Evolutionary conservation across 495 filamentous ascomycete genomes (phyloP).

Genomic region (Chlorociboria aeruginascens): DNA sequence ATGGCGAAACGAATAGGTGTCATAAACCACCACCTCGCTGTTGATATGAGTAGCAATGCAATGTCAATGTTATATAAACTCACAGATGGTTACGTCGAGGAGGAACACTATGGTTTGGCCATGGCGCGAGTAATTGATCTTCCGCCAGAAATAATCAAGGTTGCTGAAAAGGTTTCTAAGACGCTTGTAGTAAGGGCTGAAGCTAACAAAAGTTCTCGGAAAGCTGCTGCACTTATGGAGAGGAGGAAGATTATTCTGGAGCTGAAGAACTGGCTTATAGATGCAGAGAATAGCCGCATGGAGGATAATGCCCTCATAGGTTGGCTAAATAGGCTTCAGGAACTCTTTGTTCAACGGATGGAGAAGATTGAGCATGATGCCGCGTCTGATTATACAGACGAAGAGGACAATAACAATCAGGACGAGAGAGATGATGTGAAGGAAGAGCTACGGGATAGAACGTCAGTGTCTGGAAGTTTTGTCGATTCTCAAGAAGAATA

Average conservation of each 20-base stretch:
- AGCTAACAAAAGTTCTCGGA: slow-evolving; percentile 41
- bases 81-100: slow-evolving; percentile 51
- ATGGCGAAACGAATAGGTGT: slow-evolving; percentile 63
- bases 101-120: slow-evolving; percentile 67
- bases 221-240: slow-evolving; percentile 40
- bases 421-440: too few relatives aligned
- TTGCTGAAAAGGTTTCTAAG: slow-evolving; percentile 52
- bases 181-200: slow-evolving; percentile 43
- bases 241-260: slow-evolving; percentile 63
- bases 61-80: slow-evolving; percentile 87
- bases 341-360: slow-evolving; percentile 68
- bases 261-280: slow-evolving; percentile 61
- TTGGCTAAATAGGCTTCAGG: slow-evolving; percentile 61
- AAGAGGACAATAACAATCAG: background rate
- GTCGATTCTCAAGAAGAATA: too few relatives aligned
- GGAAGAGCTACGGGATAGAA: too few relatives aligned
- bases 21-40: slow-evolving; percentile 68
- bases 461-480: too few relatives aligned
- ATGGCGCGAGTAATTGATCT: slow-evolving; percentile 69
- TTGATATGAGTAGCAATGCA: slow-evolving; percentile 42
- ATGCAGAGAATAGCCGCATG: slow-evolving; percentile 58
- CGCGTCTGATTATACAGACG: slow-evolving; percentile 8
- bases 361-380: slow-evolving; percentile 32
- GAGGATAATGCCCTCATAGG: slow-evolving; percentile 44
- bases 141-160: slow-evolving; percentile 49